These are phyloP conservation scores for Rhodofomes roseus DNA, from an alignment of 1,284 basidiomycete species.

Conservation along the genomic window DNA sequence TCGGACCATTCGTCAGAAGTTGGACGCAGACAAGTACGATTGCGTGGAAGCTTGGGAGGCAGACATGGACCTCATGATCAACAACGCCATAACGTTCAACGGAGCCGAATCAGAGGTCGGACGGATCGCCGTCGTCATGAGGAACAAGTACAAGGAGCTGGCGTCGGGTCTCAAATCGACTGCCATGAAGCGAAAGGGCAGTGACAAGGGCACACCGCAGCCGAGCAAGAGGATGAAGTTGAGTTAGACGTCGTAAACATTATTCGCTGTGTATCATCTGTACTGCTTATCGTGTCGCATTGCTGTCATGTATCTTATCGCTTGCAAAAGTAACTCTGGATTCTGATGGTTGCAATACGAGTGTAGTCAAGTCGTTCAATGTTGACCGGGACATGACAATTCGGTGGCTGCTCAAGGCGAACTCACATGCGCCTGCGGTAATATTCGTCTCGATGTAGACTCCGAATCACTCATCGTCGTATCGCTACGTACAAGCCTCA, in stretches of 20 bases:
- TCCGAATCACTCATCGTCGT: too few relatives aligned
- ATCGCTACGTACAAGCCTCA: too few relatives aligned
- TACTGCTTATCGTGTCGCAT: slow-evolving; percentile 12
- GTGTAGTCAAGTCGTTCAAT: neutral
- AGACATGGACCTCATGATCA: slow-evolving; percentile 82
- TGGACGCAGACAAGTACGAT: slow-evolving; percentile 83
- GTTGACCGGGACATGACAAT: neutral
- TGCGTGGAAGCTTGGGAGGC: slow-evolving; percentile 73
- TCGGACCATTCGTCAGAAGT: slow-evolving; percentile 74
- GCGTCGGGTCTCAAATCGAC: slow-evolving; percentile 43
- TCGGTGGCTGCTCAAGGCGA: too few relatives aligned
- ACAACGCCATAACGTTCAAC: slow-evolving; percentile 87
- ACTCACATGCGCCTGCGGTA: too few relatives aligned
- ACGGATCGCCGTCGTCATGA: slow-evolving; percentile 46
- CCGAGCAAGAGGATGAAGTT: slow-evolving; percentile 66
- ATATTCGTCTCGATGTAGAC: too few relatives aligned
- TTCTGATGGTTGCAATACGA: neutral
- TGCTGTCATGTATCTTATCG: slow-evolving; percentile 8
- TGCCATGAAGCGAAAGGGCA: slow-evolving; percentile 65
- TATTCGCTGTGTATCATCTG: slow-evolving; percentile 6
- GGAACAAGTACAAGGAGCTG: slow-evolving; percentile 50
- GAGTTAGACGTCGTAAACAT: slow-evolving; percentile 15
- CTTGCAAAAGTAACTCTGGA: neutral
- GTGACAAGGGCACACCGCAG: slow-evolving; percentile 57
- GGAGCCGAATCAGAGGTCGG: slow-evolving; percentile 77